Base-by-base conservation (phyloP, 768 basidiomycete species). In the Lactarius hengduanensis region DNA sequence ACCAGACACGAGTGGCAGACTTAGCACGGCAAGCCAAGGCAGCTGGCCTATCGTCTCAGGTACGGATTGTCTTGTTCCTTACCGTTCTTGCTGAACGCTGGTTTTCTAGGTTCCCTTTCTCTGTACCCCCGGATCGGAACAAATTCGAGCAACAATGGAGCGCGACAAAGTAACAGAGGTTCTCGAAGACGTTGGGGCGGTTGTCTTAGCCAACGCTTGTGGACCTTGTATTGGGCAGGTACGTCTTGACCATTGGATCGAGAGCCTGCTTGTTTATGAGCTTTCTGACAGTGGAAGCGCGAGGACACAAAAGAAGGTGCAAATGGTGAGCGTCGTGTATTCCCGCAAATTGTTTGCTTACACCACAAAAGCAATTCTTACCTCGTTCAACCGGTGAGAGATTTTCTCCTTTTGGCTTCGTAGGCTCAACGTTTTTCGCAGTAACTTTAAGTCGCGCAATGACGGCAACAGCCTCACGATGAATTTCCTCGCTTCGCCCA, bases 171-270 rank as follows among this genome's bases (percentile, higher is more conserved):
- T 98, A 55, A 97, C 94, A 30, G 80, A 83, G 15, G 83, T 84
- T 41, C 79, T 99, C 50, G 84, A 96, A 76, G 87, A 87, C 71
- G 91, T 98, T 61, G 97, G 97, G n/a, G 97, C 92, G 2, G 82
- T 89, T 60, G 96, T 99, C 28, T 82, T 99, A 41, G 96, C 97
- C 7, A 99, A 99, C 76, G 97, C 97, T 3, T 99, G 97, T 71
- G 97, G 97, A 60, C 97, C 97, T 30, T 99, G 97, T 75, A 99
- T 98, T 71, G 97, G 97, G 56, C 96, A 98, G 78, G 91, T 88
- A 71, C 40, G 47, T 56, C 63, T 30, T 16, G 34, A 50, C 65
- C 60, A 68, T 58, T 70, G 13, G 55, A 38, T 43, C 47, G 36
- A 18, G 43, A 22, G 55, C 43, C 26, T 53, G 13, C 32, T 13